Conservation (phyloP, 2,329 filamentous ascomycete genomes). For the Aspergillus sp. region DNA sequence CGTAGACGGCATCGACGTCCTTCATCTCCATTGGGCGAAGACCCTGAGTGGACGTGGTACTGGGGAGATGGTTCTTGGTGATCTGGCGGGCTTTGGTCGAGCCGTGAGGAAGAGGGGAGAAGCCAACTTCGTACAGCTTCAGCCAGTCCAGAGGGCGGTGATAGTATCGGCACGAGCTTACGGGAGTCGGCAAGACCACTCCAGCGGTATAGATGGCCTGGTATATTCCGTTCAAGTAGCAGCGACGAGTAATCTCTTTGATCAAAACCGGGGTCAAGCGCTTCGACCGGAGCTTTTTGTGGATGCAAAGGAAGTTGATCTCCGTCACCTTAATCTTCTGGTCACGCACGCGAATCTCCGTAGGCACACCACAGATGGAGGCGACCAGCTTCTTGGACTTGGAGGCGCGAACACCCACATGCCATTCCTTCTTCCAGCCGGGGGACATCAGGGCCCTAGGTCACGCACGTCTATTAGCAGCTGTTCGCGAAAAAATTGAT, state of each 20-base stretch:
- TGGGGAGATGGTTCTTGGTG: conserved; percentile 79
- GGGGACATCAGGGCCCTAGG: conserved; percentile 87
- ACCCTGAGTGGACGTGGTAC: conserved; percentile 68
- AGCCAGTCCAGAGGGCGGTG: conserved; percentile 93
- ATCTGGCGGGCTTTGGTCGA: conserved; percentile 86
- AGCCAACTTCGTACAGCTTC: conserved; percentile 92
- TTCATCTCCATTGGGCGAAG: conserved; percentile 76
- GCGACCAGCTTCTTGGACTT: conserved; percentile 85
- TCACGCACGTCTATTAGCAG: background rate
- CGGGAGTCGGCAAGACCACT: conserved; percentile 82
- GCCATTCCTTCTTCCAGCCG: conserved; percentile 92
- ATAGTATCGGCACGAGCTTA: conserved; percentile 93
- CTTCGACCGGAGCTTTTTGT: conserved; percentile 96
- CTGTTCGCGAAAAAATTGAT: background rate
- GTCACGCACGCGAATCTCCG: conserved; percentile 75
- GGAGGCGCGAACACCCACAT: conserved; percentile 84
- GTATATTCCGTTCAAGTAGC: conserved; percentile 82
- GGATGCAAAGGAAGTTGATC: conserved; percentile 97
- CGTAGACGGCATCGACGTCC: conserved; percentile 74
- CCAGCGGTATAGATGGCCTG: conserved; percentile 97
- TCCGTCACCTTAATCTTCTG: conserved; percentile 77
- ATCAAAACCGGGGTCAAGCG: conserved; percentile 91
- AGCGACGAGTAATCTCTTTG: conserved; percentile 93
- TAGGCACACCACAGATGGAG: conserved; percentile 92
- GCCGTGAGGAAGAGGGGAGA: conserved; percentile 79